phyloP scores from a whole-genome alignment of 305 asterid species.

The Fraxinus paxiana region DNA sequence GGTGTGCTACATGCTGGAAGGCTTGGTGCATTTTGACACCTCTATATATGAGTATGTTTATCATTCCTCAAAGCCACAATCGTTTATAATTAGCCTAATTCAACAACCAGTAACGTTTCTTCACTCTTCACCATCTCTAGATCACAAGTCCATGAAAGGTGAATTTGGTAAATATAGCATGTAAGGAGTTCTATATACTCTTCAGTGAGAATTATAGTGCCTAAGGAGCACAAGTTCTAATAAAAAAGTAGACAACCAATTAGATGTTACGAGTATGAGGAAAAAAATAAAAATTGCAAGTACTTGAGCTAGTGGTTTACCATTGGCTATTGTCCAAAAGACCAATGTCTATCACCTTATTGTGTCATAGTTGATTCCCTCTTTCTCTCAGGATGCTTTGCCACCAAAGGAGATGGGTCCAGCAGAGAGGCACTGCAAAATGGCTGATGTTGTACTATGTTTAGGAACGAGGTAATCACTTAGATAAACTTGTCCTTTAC shows the following conservation, averaged over 20 bases:
- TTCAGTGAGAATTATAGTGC: conserved; percentile 13
- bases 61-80: not conserved
- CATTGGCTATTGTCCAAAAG: conserved; percentile 6
- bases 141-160: conserved; percentile 18
- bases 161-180: conserved; percentile 9
- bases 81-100: not conserved
- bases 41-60: not conserved
- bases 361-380: conserved; percentile 23
- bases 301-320: conserved; percentile 1
- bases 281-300: not conserved
- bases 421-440: conserved; percentile 86
- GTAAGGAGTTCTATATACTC: not conserved
- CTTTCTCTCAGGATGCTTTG: conserved; percentile 71
- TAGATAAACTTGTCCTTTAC: conserved; percentile 7
- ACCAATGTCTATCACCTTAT: conserved; percentile 12
- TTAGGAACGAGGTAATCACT: conserved; percentile 80
- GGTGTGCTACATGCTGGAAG: not conserved
- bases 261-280: not conserved
- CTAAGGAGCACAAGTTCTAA: not conserved
- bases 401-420: conserved; percentile 89
- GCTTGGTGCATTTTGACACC: not conserved
- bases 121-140: not conserved
- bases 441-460: conserved; percentile 88
- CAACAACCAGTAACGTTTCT: not conserved
- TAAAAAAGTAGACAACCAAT: conserved; percentile 1